These are phyloP conservation scores for Pythium phragmiticola DNA, from an alignment of 352 stramenopile species.

Conservation along the genomic window DNA sequence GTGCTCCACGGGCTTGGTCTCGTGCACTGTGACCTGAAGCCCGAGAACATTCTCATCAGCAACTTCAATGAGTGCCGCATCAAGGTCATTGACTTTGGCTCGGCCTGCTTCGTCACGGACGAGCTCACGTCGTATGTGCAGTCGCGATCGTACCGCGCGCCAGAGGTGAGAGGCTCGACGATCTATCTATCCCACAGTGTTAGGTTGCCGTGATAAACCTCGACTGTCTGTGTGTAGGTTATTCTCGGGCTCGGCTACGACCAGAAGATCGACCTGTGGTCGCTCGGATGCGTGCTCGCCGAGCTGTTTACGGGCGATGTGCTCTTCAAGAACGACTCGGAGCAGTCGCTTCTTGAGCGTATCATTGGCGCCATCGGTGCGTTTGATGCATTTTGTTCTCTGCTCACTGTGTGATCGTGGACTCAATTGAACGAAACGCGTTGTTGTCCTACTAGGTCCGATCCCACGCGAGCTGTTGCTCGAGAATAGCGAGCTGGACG, in stretches of 20 bases:
- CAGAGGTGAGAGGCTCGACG: constrained; percentile 71
- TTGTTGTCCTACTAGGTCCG: constrained; percentile 33
- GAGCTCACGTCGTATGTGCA: constrained; percentile 98
- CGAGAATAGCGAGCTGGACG: constrained; percentile 45
- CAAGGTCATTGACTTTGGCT: constrained; percentile 99
- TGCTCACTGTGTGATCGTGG: background rate
- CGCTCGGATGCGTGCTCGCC: constrained; percentile 83
- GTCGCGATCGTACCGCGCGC: constrained; percentile 96
- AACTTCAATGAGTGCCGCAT: constrained; percentile 92
- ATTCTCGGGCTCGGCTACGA: constrained; percentile 94
- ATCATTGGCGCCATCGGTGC: constrained; percentile 82
- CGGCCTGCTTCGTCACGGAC: constrained; percentile 93
- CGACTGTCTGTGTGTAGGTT: constrained; percentile 49
- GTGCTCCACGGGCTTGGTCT: constrained; percentile 90
- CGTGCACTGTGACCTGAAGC: constrained; percentile 99
- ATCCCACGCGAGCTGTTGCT: constrained; percentile 63
- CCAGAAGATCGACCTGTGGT: constrained; percentile 89
- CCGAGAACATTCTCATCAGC: constrained; percentile 95
- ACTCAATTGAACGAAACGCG: background rate
- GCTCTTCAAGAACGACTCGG: constrained; percentile 85
- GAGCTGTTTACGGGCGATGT: constrained; percentile 89
- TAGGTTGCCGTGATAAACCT: background rate
- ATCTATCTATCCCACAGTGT: background rate
- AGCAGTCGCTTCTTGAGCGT: constrained; percentile 91
- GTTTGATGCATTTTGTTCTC: constrained; percentile 5